A percentile compares a stretch with the other conserved stretches of the same genome.
Evolutionary conservation across 257 asterid species (phyloP).

Genomic region (Lantana camara): DNA sequence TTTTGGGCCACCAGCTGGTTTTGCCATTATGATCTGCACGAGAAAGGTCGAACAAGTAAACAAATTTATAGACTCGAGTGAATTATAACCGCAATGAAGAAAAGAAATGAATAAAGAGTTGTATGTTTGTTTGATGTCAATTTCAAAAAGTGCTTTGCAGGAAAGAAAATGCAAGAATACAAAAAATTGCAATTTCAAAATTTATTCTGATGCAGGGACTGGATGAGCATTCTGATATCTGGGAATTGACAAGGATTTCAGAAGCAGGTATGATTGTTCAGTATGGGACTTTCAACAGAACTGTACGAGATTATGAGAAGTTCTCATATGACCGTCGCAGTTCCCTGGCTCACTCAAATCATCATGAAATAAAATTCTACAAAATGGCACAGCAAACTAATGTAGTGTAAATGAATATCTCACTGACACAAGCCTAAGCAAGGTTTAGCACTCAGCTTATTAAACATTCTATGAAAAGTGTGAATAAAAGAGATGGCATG

Average conservation of each 20-base stretch:
- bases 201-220: too few species aligned
- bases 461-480: not conserved
- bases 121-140: too few species aligned
- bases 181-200: not conserved
- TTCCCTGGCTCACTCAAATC: not conserved
- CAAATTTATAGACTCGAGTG: not conserved
- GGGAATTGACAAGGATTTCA: not conserved
- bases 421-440: not conserved
- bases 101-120: not conserved
- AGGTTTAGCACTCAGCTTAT: not conserved
- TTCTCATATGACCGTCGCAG: too few species aligned
- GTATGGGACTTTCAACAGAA: not conserved
- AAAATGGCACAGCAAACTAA: not conserved
- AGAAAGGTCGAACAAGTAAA: not conserved
- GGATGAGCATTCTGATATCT: too few species aligned
- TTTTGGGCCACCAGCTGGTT: constrained; percentile 62
- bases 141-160: too few species aligned
- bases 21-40: constrained; percentile 58
- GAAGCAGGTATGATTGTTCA: too few species aligned
- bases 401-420: not conserved
- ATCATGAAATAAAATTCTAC: not conserved
- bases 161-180: not conserved
- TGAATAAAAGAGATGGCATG: not conserved
- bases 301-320: too few species aligned
- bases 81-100: too few species aligned